Evolutionary conservation across 129 eudicot genomes (phyloP), one percentile per base, ranked within the genome.

Genomic region (Lactuca saligna): DNA sequence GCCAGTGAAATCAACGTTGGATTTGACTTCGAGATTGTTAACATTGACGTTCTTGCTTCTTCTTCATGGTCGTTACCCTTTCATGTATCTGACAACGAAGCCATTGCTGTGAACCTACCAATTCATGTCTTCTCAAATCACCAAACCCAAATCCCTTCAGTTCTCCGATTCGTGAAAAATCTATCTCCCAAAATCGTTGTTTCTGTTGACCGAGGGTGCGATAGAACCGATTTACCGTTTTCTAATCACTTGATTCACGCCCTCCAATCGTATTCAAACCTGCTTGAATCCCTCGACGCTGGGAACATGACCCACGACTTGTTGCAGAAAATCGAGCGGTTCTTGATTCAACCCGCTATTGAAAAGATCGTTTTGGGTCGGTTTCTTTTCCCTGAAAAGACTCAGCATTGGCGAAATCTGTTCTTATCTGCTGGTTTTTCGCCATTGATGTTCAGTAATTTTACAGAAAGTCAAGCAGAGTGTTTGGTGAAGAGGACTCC

Each of bases 391-490:
- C 90, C 87, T 0, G 95, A 85, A 20, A 89, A 87, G 79, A 83
- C 86, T 6, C 96, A 77, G 65, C 99, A 87, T 74, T 93, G 99
- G 99, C 85, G 91, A 79, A 75, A 70, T 20, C 76, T 83, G 8
- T 87, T 93, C 74, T 53, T 87, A 62, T 81, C 95, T 15, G 78
- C 95, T 1, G 99, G 99, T 2, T 87, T 93, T 68, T 75, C 84
- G 32, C 95, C 97, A 3, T 51, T 89, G 35, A 55, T 46, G 53
- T 87, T 93, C 71, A 93, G 99, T 79, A 89, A 89, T 67, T 82
- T 89, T 63, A 81, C 97, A 1, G 99, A 93, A 54, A 77, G 92
- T 17, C 99, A 93, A 81, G 99, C 99, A 0, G 99, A 89, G 66
- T 93, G 87, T 57, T 77, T 93, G 67, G 85, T 87, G 10, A 93